phyloP scores from a whole-genome alignment of 192 early-diverging fungal species.

The Cladochytrium replicatum region DNA sequence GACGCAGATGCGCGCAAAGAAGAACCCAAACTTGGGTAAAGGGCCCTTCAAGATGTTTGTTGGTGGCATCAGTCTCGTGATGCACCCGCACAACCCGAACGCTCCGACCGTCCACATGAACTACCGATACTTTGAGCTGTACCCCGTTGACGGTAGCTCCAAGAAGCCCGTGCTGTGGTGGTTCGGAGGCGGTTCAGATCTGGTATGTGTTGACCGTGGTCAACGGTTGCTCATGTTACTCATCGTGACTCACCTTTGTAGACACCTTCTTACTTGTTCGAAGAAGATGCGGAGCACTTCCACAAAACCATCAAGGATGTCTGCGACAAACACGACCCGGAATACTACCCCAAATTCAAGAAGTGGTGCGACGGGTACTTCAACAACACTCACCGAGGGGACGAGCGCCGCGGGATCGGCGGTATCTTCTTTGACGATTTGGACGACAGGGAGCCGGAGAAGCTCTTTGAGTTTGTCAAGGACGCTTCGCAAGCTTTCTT shows the following conservation, averaged over 20 bases:
- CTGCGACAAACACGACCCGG: slow-evolving; percentile 79
- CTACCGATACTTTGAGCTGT: slow-evolving; percentile 94
- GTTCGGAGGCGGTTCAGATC: slow-evolving; percentile 96
- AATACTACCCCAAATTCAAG: slow-evolving; percentile 85
- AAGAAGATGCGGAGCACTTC: slow-evolving; percentile 89
- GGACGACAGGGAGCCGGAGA: slow-evolving; percentile 37
- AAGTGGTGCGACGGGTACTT: slow-evolving; percentile 97
- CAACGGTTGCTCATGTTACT: too few relatives aligned
- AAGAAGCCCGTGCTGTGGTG: slow-evolving; percentile 66
- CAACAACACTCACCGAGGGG: slow-evolving; percentile 66
- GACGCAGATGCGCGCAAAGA: slow-evolving; percentile 86
- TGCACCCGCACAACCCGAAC: slow-evolving; percentile 90
- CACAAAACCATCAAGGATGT: slow-evolving; percentile 81
- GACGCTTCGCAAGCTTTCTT: slow-evolving; percentile 74
- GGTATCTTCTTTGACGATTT: slow-evolving; percentile 99
- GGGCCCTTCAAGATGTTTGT: slow-evolving; percentile 55
- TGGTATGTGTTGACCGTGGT: too few relatives aligned
- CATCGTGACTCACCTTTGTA: slow-evolving; percentile 1
- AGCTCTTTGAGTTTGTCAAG: slow-evolving; percentile 76
- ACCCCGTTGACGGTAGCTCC: slow-evolving; percentile 36
- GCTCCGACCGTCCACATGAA: slow-evolving; percentile 96
- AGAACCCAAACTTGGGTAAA: slow-evolving; percentile 41
- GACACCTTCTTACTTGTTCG: slow-evolving; percentile 82
- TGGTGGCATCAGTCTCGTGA: slow-evolving; percentile 77
- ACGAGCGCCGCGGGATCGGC: slow-evolving; percentile 90